Conservation (phyloP, 1,284 basidiomycete species). For the Trichosporon asahii region DNA sequence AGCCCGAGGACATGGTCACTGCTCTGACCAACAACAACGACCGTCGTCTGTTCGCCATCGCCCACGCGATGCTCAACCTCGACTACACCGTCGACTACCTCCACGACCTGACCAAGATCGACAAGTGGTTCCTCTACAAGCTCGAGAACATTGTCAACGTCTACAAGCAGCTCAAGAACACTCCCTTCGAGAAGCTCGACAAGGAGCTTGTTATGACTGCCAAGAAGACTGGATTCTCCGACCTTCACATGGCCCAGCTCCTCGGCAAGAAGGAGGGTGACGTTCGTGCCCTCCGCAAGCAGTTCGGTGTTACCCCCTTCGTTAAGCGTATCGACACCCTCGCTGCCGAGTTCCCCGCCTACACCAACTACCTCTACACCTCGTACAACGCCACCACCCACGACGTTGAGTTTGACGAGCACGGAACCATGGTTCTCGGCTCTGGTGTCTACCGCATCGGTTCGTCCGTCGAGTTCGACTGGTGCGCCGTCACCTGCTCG, state of each 20-base stretch:
- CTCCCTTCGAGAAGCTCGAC: slow-evolving; percentile 62
- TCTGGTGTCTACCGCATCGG: slow-evolving; percentile 98
- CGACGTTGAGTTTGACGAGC: slow-evolving; percentile 92
- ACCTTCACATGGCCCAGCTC: slow-evolving; percentile 82
- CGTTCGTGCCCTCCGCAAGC: slow-evolving; percentile 82
- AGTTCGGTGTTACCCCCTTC: slow-evolving; percentile 84
- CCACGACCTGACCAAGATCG: slow-evolving; percentile 94
- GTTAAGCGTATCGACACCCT: slow-evolving; percentile 99
- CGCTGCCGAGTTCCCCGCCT: slow-evolving; percentile 96
- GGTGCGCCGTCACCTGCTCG: slow-evolving; percentile 98
- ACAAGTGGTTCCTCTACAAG: slow-evolving; percentile 99
- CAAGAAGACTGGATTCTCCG: slow-evolving; percentile 92
- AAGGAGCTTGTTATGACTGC: slow-evolving; percentile 72
- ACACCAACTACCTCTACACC: slow-evolving; percentile 99
- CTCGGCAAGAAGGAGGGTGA: slow-evolving; percentile 65
- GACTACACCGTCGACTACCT: slow-evolving; percentile 84
- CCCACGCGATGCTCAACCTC: slow-evolving; percentile 84
- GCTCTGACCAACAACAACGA: slow-evolving; percentile 65
- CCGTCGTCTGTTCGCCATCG: slow-evolving; percentile 95
- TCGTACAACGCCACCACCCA: slow-evolving; percentile 97
- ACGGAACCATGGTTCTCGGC: slow-evolving; percentile 99
- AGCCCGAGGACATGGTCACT: slow-evolving; percentile 76
- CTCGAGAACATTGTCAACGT: slow-evolving; percentile 80
- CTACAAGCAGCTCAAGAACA: slow-evolving; percentile 67
- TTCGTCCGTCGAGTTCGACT: slow-evolving; percentile 98